Conservation (phyloP, 805 yeast genomes). For the Maudiozyma pseudohumilis region DNA sequence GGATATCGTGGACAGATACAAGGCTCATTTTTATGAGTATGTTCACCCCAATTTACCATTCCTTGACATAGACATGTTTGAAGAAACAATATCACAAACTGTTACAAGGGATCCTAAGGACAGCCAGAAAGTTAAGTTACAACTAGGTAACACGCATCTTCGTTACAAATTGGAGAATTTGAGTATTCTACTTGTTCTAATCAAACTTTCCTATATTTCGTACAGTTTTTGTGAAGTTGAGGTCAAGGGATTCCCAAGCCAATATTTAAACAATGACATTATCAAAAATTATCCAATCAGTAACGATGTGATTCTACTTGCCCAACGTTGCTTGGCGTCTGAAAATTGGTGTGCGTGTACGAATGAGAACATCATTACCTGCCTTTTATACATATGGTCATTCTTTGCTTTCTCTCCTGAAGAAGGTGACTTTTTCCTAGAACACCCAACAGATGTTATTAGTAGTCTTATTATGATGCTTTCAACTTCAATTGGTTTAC, state of each 20-base stretch:
- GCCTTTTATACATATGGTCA: slow-evolving; percentile 27
- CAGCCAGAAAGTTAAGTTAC: slow-evolving; percentile 15
- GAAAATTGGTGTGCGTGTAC: slow-evolving; percentile 26
- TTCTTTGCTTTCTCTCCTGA: slow-evolving; percentile 28
- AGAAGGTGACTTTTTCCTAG: slow-evolving; percentile 27
- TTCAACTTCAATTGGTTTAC: slow-evolving; percentile 27
- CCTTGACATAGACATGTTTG: slow-evolving; percentile 22
- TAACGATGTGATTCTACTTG: slow-evolving; percentile 20
- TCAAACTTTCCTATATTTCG: slow-evolving; percentile 25
- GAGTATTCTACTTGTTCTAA: slow-evolving; percentile 18
- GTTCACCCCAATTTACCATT: slow-evolving; percentile 24
- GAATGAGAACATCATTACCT: slow-evolving; percentile 25
- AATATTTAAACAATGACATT: slow-evolving; percentile 11
- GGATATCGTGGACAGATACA: slow-evolving; percentile 17
- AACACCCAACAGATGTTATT: slow-evolving; percentile 28
- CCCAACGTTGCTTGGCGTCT: slow-evolving; percentile 21
- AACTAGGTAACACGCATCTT: slow-evolving; percentile 20
- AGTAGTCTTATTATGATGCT: slow-evolving; percentile 24
- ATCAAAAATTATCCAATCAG: slow-evolving; percentile 19
- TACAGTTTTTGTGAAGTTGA: slow-evolving; percentile 10
- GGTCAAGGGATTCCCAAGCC: not conserved
- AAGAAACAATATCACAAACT: slow-evolving; percentile 19
- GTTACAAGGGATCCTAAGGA: slow-evolving; percentile 13
- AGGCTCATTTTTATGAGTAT: slow-evolving; percentile 20
- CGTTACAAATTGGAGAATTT: slow-evolving; percentile 24